A percentile compares a stretch with the other conserved stretches of the same genome.
Evolutionary conservation across 768 basidiomycete species (phyloP).

Genomic region (Termitomyces bulborhizus): DNA sequence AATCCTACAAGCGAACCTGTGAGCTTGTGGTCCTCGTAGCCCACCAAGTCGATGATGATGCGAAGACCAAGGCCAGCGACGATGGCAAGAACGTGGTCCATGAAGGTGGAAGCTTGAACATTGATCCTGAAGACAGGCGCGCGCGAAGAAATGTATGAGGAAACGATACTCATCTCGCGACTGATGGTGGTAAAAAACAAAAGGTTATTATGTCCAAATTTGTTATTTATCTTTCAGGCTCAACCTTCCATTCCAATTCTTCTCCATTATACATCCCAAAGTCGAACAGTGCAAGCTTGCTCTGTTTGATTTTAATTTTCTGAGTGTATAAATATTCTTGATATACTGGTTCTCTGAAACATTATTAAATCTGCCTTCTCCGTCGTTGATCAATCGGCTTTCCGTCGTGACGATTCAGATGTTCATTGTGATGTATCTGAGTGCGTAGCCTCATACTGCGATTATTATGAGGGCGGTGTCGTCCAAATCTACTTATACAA

Average conservation of each 20-base stretch:
- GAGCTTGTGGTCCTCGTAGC: conserved; percentile 41
- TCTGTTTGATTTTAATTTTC: neutral
- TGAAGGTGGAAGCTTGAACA: conserved; percentile 31
- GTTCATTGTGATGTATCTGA: too few species aligned
- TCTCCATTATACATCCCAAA: neutral
- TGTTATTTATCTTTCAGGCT: conserved; percentile 7
- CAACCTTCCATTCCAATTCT: neutral
- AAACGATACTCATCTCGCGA: conserved; percentile 27
- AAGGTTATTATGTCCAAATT: conserved; percentile 10
- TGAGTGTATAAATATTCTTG: neutral
- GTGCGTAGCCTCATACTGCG: too few species aligned
- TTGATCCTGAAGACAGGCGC: conserved; percentile 26
- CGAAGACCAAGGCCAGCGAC: conserved; percentile 62
- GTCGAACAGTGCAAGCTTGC: neutral
- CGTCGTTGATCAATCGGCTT: neutral
- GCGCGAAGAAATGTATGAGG: conserved; percentile 29
- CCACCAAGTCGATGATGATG: conserved; percentile 49
- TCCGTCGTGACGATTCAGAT: too few species aligned
- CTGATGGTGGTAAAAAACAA: conserved; percentile 11
- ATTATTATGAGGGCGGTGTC: too few species aligned
- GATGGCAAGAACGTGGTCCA: conserved; percentile 71
- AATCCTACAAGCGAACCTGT: conserved; percentile 61
- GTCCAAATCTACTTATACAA: too few species aligned
- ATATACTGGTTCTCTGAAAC: neutral
- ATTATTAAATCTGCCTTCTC: neutral